Percentiles rank a stretch among this genome's conserved stretches.
Evolutionary conservation across 2,329 filamentous ascomycete genomes (phyloP).

Genomic region (Fusarium sp.): DNA sequence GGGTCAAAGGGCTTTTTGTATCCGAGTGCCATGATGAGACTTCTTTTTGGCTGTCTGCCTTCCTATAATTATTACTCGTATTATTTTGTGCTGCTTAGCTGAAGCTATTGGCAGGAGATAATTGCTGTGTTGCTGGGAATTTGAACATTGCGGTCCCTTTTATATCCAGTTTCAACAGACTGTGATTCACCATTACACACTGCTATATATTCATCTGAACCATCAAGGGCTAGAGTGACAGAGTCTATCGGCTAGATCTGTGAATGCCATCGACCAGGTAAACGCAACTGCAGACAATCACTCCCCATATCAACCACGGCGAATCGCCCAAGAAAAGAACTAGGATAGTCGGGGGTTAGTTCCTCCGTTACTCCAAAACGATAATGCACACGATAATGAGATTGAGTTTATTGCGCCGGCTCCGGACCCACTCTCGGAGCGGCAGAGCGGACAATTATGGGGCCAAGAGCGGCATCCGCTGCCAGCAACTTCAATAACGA

Average conservation of each 20-base stretch:
- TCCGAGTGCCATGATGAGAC: neutral
- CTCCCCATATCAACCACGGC: neutral
- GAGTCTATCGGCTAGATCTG: too few relatives aligned
- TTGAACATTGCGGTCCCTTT: neutral
- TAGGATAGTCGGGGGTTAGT: neutral
- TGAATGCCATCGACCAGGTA: neutral
- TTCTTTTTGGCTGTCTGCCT: neutral
- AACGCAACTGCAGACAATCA: neutral
- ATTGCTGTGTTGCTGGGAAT: neutral
- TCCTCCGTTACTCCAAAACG: neutral
- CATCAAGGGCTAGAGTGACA: neutral
- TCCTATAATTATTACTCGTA: neutral
- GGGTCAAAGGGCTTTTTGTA: neutral
- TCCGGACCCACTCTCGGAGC: neutral
- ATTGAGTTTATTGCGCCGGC: neutral
- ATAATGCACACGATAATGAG: neutral
- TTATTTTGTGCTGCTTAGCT: neutral
- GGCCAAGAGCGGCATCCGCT: neutral
- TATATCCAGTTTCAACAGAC: neutral
- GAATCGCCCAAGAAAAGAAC: neutral
- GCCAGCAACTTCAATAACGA: neutral
- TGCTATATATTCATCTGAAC: neutral
- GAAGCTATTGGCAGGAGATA: neutral
- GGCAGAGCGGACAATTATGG: slow-evolving; percentile 12
- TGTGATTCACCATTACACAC: neutral